phyloP scores from a whole-genome alignment of 768 basidiomycete genomes.

The Myochromella boudieri region DNA sequence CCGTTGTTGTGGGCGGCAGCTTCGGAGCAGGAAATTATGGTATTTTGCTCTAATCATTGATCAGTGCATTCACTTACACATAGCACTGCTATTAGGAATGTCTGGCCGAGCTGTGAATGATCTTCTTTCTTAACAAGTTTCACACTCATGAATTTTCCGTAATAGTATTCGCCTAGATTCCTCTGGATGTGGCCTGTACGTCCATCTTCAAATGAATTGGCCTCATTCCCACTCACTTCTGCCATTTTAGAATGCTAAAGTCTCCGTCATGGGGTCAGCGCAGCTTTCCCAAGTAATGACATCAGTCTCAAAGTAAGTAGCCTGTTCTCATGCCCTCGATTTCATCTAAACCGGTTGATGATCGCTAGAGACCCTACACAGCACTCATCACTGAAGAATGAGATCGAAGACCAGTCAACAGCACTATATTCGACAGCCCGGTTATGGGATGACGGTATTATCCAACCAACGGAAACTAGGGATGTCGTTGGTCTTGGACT shows the following conservation, averaged over 20 bases:
- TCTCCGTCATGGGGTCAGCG: conserved; percentile 93
- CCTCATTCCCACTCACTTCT: conserved; percentile 8
- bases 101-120: conserved; percentile 82
- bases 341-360: not conserved
- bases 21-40: conserved; percentile 97
- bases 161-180: conserved; percentile 89
- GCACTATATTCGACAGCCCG: conserved; percentile 88
- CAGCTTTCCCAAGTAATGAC: conserved; percentile 95
- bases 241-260: conserved; percentile 75
- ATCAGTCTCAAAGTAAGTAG: conserved; percentile 70
- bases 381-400: conserved; percentile 68
- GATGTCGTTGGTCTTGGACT: conserved; percentile 88
- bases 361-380: conserved; percentile 70
- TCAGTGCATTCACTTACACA: too few relatives aligned
- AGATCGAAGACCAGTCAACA: conserved; percentile 88
- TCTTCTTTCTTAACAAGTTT: not conserved
- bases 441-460: conserved; percentile 94
- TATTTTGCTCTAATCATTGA: conserved; percentile 38
- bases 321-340: not conserved
- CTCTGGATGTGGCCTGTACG: conserved; percentile 98
- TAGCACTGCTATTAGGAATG: too few relatives aligned
- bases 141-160: conserved; percentile 3
- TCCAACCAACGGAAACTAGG: conserved; percentile 85
- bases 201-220: conserved; percentile 15
- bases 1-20: conserved; percentile 89